Conservation (phyloP, 306 rosid species). For the Casuarina cunninghamiana region DNA sequence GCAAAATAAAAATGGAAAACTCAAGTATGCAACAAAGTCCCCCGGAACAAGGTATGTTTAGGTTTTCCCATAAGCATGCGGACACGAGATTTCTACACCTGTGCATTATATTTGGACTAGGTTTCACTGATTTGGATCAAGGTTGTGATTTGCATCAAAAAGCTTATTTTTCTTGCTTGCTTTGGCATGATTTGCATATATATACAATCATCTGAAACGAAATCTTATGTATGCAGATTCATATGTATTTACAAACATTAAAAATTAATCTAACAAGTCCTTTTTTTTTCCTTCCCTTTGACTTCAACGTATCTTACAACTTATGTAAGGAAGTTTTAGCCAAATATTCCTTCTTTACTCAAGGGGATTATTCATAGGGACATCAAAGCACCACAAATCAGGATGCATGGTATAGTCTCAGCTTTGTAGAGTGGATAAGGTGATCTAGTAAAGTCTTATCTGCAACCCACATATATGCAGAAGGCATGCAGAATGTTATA, state of each 20-base stretch:
- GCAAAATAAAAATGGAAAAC: neutral
- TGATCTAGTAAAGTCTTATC: neutral
- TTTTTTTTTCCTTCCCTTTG: too few relatives aligned
- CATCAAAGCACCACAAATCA: neutral
- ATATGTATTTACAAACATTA: too few relatives aligned
- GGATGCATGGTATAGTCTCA: neutral
- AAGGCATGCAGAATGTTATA: slow-evolving; percentile 10
- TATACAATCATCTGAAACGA: too few relatives aligned
- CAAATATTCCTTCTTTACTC: neutral
- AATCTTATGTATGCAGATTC: too few relatives aligned
- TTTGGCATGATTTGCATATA: neutral
- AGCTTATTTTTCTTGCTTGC: neutral
- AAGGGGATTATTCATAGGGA: neutral
- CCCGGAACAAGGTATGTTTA: neutral
- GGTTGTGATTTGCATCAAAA: neutral
- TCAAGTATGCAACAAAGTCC: neutral
- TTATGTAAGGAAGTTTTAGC: neutral
- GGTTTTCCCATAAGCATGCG: neutral
- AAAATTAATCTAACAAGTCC: too few relatives aligned
- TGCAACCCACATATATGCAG: neutral
- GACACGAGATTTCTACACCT: neutral
- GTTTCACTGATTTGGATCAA: neutral
- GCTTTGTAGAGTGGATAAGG: neutral
- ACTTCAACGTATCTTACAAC: too few relatives aligned
- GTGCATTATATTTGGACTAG: neutral